Conservation (phyloP, 345 rosid genomes). For the Brassica nigra region DNA sequence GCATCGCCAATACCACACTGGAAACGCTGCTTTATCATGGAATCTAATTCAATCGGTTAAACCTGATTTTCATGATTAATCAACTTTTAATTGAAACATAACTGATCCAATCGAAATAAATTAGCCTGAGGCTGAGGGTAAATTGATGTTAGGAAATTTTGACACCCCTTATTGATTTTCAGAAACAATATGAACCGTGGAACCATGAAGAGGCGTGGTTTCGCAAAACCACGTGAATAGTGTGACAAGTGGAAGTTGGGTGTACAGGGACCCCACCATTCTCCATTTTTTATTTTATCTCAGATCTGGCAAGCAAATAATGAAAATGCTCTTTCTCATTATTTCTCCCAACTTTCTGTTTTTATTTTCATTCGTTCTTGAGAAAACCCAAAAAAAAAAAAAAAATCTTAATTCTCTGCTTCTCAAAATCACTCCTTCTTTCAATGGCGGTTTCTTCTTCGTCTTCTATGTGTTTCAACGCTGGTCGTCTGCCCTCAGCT, state of each 20-base stretch:
- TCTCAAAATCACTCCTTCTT: background rate
- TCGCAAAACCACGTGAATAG: background rate
- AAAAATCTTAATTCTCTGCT: background rate
- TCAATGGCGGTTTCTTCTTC: constrained; percentile 16
- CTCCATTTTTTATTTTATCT: background rate
- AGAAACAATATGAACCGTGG: background rate
- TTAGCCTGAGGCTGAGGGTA: background rate
- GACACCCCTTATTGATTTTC: background rate
- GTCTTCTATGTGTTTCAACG: constrained; percentile 11
- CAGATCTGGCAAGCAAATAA: background rate
- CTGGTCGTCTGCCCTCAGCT: background rate
- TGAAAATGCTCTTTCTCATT: background rate
- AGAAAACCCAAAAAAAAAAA: background rate
- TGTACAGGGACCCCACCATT: background rate
- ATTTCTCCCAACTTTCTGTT: background rate
- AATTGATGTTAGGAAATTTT: background rate
- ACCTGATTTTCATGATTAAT: background rate
- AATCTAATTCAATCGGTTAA: background rate
- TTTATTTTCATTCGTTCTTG: background rate
- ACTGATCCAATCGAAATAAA: background rate
- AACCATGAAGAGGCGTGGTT: background rate
- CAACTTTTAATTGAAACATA: background rate
- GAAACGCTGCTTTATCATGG: background rate
- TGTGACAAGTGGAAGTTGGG: background rate
- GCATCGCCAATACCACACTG: background rate